Base-by-base conservation (phyloP, 1,284 basidiomycete genomes). In the Agaricales sp. region DNA sequence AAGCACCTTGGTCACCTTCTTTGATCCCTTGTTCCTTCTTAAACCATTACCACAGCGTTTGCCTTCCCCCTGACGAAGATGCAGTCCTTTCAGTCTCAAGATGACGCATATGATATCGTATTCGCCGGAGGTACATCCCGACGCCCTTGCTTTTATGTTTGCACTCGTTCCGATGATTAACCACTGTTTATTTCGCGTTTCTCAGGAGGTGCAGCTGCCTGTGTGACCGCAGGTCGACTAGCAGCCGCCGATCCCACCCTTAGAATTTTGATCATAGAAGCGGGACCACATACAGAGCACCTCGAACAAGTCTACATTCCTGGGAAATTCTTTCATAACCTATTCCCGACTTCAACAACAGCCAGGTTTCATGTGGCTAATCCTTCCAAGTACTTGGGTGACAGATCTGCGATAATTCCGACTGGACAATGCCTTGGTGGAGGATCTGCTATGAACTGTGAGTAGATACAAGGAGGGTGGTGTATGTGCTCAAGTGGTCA, bases 391-490 rank as follows among this genome's bases (percentile, higher is more conserved):
- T 11, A 43, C 20, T 11, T 21, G 8, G 41, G 41, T 19, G 72
- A 70, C 13, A 72, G 79, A 6, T 54, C 64, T 3, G 53, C 64
- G 2, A 49, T 72, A 22, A 66, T 77, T 13, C 65, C 67, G 0
- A 59, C 63, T 30, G 80, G 73, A 0, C 66, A 71, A 39, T 72
- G 69, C 38, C 56, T 83, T 0, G 80, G 80, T 8, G 80, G 81
- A 0, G 80, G 78, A 0, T 80, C 79, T 1, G 63, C 66, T 50
- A 67, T 82, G 12, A 80, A 82, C 55, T 80, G 80, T 79, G 50
- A 23, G 74, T 53, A 11, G 8, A 11, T 35, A 8, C 11, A 35
- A 18, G 43, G 73, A 71, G 68, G 51, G 60, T 64, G 55, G 60
- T 67, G 58, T 74, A 74, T 48, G n/a, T n/a, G n/a, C 65, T 60